Evolutionary conservation across 441 rosid genomes (phyloP).

Genomic region (Gossypium laxum): DNA sequence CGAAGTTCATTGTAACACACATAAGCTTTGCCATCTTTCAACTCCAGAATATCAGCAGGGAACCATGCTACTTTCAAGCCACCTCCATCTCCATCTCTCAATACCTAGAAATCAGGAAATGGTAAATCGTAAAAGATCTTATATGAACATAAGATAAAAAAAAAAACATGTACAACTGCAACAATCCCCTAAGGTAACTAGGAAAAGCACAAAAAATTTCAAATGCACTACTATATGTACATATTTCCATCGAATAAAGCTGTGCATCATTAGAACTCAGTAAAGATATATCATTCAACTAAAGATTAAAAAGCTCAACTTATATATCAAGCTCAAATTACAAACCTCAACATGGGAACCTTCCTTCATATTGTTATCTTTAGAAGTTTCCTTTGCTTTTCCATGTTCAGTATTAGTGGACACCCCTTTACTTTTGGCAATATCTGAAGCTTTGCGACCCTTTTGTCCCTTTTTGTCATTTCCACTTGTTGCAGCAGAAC

Average conservation of each 20-base stretch:
- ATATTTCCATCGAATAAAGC: neutral
- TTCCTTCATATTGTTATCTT: slow-evolving; percentile 47
- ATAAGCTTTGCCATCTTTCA: slow-evolving; percentile 70
- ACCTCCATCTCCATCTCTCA: slow-evolving; percentile 65
- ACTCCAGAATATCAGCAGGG: slow-evolving; percentile 55
- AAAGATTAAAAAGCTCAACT: neutral
- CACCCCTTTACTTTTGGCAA: slow-evolving; percentile 27
- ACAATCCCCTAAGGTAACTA: neutral
- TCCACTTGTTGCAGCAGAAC: slow-evolving; percentile 31
- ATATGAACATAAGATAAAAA: neutral
- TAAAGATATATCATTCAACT: neutral
- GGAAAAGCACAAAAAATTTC: neutral
- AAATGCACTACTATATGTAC: neutral
- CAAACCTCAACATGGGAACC: slow-evolving; percentile 89
- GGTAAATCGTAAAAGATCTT: slow-evolving; percentile 10
- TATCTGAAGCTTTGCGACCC: slow-evolving; percentile 34
- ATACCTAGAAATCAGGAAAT: slow-evolving; percentile 41
- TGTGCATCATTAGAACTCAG: neutral
- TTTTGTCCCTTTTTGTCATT: slow-evolving; percentile 40
- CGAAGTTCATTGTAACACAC: slow-evolving; percentile 60
- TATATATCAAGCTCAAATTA: neutral
- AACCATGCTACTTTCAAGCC: slow-evolving; percentile 75
- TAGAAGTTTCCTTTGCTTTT: slow-evolving; percentile 29
- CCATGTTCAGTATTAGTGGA: slow-evolving; percentile 27
- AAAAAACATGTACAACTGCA: neutral